A percentile compares a stretch with the other conserved stretches of the same genome.
phyloP scores from a whole-genome alignment of 495 filamentous ascomycete genomes.

The Hypomontagnella submonticulosa region DNA sequence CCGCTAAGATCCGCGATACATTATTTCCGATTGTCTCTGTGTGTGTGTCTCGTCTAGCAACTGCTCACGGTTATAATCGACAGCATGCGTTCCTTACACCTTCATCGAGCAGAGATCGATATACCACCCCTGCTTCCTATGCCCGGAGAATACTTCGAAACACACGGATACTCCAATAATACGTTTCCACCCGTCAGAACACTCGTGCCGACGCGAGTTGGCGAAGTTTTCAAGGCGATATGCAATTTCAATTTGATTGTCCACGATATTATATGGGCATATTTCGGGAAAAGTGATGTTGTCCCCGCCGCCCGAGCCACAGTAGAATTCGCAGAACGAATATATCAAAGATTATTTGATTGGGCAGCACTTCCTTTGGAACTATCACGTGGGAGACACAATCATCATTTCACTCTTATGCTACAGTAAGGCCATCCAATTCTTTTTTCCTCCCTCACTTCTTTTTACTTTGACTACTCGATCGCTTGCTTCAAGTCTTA shows the following conservation, averaged over 20 bases:
- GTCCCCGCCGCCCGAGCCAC: slow-evolving; percentile 36
- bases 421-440: slow-evolving; percentile 43
- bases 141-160: slow-evolving; percentile 34
- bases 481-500: background rate
- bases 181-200: slow-evolving; percentile 3
- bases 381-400: slow-evolving; percentile 36
- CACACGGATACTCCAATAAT: slow-evolving; percentile 12
- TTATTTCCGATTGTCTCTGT: slow-evolving; percentile 6
- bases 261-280: slow-evolving; percentile 38
- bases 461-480: background rate
- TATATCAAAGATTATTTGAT: slow-evolving; percentile 31
- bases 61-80: slow-evolving; percentile 15
- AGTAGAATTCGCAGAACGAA: slow-evolving; percentile 35
- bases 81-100: slow-evolving; percentile 39
- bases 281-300: slow-evolving; percentile 32
- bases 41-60: background rate
- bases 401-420: slow-evolving; percentile 34
- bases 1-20: background rate
- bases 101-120: slow-evolving; percentile 40
- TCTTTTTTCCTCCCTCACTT: background rate
- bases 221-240: slow-evolving; percentile 27
- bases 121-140: slow-evolving; percentile 37
- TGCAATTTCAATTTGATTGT: slow-evolving; percentile 37
- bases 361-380: slow-evolving; percentile 40
- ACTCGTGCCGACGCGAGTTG: slow-evolving; percentile 5